phyloP scores from a whole-genome alignment of 2,329 filamentous ascomycete genomes.

The Rhynchosporium graminicola region DNA sequence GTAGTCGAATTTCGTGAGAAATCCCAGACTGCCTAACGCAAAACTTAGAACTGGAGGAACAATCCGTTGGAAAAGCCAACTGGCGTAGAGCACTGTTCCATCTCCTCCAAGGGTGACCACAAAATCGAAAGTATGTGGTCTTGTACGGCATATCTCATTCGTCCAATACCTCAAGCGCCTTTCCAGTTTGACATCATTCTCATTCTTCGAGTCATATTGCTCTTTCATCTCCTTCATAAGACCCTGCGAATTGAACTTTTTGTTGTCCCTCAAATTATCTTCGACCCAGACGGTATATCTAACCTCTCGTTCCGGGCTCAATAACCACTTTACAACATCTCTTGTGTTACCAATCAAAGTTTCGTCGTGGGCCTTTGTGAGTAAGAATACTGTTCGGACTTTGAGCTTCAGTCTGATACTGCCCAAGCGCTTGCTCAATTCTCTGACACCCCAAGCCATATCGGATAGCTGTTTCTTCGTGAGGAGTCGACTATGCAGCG shows the following conservation, averaged over 20 bases:
- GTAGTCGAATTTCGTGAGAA: constrained; percentile 96
- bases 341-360: constrained; percentile 75
- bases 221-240: constrained; percentile 62
- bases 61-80: constrained; percentile 94
- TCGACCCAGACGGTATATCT: constrained; percentile 83
- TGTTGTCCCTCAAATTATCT: constrained; percentile 68
- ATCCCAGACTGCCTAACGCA: constrained; percentile 86
- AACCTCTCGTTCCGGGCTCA: constrained; percentile 67
- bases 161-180: constrained; percentile 78
- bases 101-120: constrained; percentile 90
- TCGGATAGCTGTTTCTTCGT: constrained; percentile 95
- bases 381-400: constrained; percentile 79
- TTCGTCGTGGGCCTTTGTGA: constrained; percentile 90
- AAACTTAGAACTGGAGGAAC: constrained; percentile 94
- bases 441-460: constrained; percentile 94
- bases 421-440: constrained; percentile 82
- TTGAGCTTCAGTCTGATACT: constrained; percentile 81
- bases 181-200: constrained; percentile 27
- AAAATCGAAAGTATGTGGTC: constrained; percentile 90
- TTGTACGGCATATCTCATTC: constrained; percentile 71
- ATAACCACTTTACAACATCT: constrained; percentile 77
- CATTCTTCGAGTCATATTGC: constrained; percentile 45
- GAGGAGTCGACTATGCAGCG: constrained; percentile 66
- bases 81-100: constrained; percentile 94
- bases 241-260: constrained; percentile 71